A percentile compares a stretch with the other conserved stretches of the same genome.
phyloP scores from a whole-genome alignment of 2,329 filamentous ascomycete species.

The Aphanoascus verrucosus region DNA sequence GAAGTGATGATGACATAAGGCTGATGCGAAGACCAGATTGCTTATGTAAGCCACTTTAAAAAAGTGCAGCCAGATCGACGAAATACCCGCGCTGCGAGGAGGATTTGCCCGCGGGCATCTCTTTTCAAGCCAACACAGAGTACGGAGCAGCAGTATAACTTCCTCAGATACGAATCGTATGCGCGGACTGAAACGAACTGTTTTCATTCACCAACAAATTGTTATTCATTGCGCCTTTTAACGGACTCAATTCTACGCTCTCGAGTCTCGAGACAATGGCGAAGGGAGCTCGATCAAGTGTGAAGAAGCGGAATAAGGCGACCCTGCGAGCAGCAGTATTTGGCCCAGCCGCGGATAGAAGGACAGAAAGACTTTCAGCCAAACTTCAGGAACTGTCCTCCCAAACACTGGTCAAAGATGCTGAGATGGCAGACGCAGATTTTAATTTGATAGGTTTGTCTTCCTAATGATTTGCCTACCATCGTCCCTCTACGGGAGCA shows the following conservation, averaged over 20 bases:
- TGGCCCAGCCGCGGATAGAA: conserved; percentile 66
- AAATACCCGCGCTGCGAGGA: too few species aligned
- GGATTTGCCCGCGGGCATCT: too few species aligned
- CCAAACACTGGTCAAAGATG: conserved; percentile 46
- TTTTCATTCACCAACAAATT: not conserved
- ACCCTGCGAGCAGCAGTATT: conserved; percentile 73
- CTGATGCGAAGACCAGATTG: not conserved
- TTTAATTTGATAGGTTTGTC: conserved; percentile 21
- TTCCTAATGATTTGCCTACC: not conserved
- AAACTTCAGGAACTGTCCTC: conserved; percentile 73
- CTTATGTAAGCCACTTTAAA: not conserved
- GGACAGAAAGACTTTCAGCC: conserved; percentile 71
- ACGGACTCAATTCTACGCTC: not conserved
- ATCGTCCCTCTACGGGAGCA: not conserved
- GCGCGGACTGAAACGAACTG: not conserved
- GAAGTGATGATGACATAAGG: conserved; percentile 8
- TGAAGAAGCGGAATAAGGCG: conserved; percentile 71
- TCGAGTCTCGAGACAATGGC: conserved; percentile 52
- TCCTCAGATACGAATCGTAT: not conserved
- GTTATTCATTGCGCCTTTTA: not conserved
- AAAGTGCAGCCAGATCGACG: too few species aligned
- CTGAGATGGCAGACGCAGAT: conserved; percentile 34
- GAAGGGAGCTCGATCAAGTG: conserved; percentile 70
- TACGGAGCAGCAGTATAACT: too few species aligned
- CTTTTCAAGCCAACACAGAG: too few species aligned